phyloP scores from a whole-genome alignment of 495 filamentous ascomycete genomes.

The Bathelium albidoporum region DNA sequence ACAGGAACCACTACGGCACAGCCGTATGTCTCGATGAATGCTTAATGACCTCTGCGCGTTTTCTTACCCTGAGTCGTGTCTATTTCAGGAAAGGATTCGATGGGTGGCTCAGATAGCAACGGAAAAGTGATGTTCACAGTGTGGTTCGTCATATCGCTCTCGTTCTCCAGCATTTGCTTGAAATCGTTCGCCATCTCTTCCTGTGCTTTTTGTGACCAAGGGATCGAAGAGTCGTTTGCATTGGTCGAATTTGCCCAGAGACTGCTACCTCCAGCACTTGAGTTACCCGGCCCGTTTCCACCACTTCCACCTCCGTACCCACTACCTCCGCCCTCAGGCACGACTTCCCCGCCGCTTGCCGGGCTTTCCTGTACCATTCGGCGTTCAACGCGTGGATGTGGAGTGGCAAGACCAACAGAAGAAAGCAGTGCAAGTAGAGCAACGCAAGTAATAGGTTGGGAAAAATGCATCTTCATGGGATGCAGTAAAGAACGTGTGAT shows the following conservation, averaged over 20 bases:
- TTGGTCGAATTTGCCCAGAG: not conserved
- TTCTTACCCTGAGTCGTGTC: too few species aligned
- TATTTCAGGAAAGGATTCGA: too few species aligned
- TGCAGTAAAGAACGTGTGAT: not conserved
- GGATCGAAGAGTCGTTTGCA: too few species aligned
- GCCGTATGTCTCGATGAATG: not conserved
- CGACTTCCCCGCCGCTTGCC: too few species aligned
- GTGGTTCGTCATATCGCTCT: too few species aligned
- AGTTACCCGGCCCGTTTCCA: not conserved
- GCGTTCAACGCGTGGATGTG: not conserved
- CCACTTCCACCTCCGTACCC: not conserved
- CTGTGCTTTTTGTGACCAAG: too few species aligned
- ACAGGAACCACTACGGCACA: not conserved
- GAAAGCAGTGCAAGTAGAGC: not conserved
- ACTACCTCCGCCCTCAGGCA: not conserved
- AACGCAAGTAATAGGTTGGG: not conserved
- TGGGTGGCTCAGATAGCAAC: too few species aligned
- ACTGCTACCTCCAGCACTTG: not conserved
- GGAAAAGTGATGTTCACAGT: too few species aligned
- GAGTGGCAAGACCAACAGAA: not conserved
- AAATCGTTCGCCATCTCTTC: too few species aligned
- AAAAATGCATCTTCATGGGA: not conserved
- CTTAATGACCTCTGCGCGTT: too few species aligned
- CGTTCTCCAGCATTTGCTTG: too few species aligned
- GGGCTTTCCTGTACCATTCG: too few species aligned